Evolutionary conservation across 2,329 filamentous ascomycete genomes (phyloP), one percentile per base, ranked within the genome.

Genomic region (Davidsoniella neocaledoniae): DNA sequence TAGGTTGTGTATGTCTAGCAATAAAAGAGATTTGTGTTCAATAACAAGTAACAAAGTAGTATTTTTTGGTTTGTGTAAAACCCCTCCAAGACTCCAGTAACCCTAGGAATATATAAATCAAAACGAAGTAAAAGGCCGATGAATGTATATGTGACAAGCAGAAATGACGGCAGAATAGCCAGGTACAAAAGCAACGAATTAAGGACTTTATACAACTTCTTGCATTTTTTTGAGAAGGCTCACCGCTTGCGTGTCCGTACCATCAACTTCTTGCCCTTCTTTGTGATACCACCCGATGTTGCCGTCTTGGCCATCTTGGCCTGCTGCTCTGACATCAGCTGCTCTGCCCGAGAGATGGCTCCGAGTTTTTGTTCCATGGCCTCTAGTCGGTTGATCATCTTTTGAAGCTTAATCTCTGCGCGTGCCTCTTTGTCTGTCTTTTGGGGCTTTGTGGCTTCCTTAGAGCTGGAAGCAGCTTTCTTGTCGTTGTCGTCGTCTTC

Each of bases 291-390:
- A 37, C 74, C 74, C 5, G 72, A 70, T 2, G 76, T 80, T 7
- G 72, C 67, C 55, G 76, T 78, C 66, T 81, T 81, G 36, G 74
- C 75, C 76, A 80, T 81, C 60, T 72, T 74, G 16, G 75, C 73
- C 53, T 72, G 67, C 61, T 80, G 75, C 49, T 76, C 53, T 54
- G 77, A 76, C 23, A 81, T 65, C 56, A 71, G 65, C 38, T 67
- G 63, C 62, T 81, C 77, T 21, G 76, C 72, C 19, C 69, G 65
- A n/a, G 69, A 65, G 25, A 81, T 63, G 1, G 67, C 66, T 58
- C 68, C 67, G 54, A 79, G 64, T 61, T 77, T 74, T 62, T 73
- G 70, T 55, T 66, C 69, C 5, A 74, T 70, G 17, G 60, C 63
- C 48, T 68, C 67, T 17, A 80, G 63, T 54, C 71, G 71, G 39